Conservation (phyloP, 768 basidiomycete genomes). For the Neoboletus brunneissimus region DNA sequence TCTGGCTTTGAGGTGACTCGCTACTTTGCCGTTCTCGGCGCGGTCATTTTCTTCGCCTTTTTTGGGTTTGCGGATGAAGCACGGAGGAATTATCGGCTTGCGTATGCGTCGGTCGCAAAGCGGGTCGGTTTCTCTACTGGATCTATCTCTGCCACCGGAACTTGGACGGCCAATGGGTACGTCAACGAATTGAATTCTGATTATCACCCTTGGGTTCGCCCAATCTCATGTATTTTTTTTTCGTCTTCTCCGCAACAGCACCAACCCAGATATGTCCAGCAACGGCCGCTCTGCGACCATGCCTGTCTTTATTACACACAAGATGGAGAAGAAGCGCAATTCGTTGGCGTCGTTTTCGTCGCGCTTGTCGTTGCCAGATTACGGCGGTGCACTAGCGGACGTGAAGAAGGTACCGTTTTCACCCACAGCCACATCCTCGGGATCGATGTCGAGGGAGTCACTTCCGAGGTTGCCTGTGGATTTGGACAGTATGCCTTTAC, state of each 20-base stretch:
- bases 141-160: slow-evolving; percentile 20
- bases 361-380: slow-evolving; percentile 42
- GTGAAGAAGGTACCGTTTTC: slow-evolving; percentile 22
- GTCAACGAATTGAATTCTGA: slow-evolving; percentile 7
- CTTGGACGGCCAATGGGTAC: slow-evolving; percentile 28
- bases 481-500: slow-evolving; percentile 10
- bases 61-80: slow-evolving; percentile 73
- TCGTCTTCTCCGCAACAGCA: slow-evolving; percentile 6
- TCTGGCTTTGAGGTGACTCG: slow-evolving; percentile 41
- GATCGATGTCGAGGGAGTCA: slow-evolving; percentile 29
- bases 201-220: background rate
- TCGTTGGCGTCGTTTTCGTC: slow-evolving; percentile 48
- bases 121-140: slow-evolving; percentile 33
- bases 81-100: slow-evolving; percentile 49
- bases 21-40: slow-evolving; percentile 47
- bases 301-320: slow-evolving; percentile 47
- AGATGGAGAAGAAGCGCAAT: slow-evolving; percentile 45
- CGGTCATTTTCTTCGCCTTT: slow-evolving; percentile 62
- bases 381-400: slow-evolving; percentile 34
- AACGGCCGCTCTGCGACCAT: slow-evolving; percentile 25
- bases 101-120: slow-evolving; percentile 37
- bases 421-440: slow-evolving; percentile 18
- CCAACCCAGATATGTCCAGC: slow-evolving; percentile 22
- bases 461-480: slow-evolving; percentile 25
- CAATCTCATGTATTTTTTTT: background rate